These are phyloP conservation scores for Haematococcus sp. DNA, from an alignment of 139 green algal genomes.

Conservation along the genomic window DNA sequence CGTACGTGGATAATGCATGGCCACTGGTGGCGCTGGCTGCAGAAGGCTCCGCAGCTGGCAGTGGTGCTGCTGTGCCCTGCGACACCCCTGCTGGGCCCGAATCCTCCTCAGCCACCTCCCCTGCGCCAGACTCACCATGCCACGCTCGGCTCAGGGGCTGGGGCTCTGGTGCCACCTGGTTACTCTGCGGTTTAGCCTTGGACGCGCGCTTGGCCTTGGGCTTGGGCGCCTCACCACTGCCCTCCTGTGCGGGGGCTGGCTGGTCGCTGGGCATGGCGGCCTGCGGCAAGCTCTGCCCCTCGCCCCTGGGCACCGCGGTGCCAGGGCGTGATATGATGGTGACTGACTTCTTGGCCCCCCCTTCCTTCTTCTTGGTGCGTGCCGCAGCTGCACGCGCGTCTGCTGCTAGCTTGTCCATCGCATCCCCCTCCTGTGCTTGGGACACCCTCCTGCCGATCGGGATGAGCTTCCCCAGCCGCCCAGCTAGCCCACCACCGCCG, in stretches of 20 bases:
- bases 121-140: too few species aligned
- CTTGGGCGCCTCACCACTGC: neutral
- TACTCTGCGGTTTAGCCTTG: neutral
- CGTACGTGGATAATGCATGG: neutral
- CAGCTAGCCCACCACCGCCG: neutral
- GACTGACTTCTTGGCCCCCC: neutral
- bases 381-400: neutral
- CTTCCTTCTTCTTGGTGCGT: neutral
- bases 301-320: too few species aligned
- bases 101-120: too few species aligned
- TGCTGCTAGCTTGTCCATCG: constrained; percentile 3
- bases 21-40: too few species aligned
- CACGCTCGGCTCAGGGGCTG: too few species aligned
- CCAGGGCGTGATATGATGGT: too few species aligned
- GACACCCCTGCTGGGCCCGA: too few species aligned
- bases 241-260: too few species aligned
- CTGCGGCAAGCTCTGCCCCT: too few species aligned
- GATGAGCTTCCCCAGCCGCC: neutral
- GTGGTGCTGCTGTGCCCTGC: too few species aligned
- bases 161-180: neutral
- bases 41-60: too few species aligned
- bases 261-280: too few species aligned
- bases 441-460: neutral
- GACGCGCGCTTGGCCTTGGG: neutral
- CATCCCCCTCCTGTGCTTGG: neutral